Evolutionary conservation across 805 yeast genomes (phyloP), one percentile per base, ranked within the genome.

Genomic region (Candida golubevii): DNA sequence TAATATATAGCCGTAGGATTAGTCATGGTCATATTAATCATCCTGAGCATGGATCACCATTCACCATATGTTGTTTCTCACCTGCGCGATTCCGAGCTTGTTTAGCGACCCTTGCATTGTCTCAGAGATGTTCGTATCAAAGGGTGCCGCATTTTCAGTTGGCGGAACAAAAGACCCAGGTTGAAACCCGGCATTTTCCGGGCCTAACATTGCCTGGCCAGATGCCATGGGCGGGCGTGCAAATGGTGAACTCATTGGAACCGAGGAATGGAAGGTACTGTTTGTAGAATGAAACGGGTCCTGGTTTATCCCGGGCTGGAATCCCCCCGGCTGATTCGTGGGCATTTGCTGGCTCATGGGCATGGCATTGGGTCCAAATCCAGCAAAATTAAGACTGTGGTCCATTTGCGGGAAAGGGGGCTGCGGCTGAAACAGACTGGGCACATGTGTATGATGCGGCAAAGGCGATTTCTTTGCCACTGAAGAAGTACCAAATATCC

Each of bases 21-120:
- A 18, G 23, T 18, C 23, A 18, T 18, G 23, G 23, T 18, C 23
- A 18, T 18, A 18, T 18, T 18, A 18, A 18, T 18, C 23, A 18
- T 18, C 23, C 23, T 18, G 23, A 18, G 23, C 5, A 18, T 18
- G 5, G 23, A 5, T 3, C 32, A 29, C 4, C 32, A 10, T 32
- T 14, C 13, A 48, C 51, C 51, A 48, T 36, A 48, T 45, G 14
- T 45, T 44, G 27, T 29, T 35, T 31, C 41, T 39, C 11, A 33
- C 33, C 31, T 48, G 48, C 7, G 39, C 42, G 30, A 48, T 42
- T 14, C 51, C 49, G 14, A 48, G 46, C 33, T 45, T 44, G 32
- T 31, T 47, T 39, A 45, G 39, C 11, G 48, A 41, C 8, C 47
- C 47, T 27, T 44, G 47, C 47, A 44, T 44, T 2, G 45, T 38